Evolutionary conservation across 176 grass and related monocot genomes (phyloP).

Genomic region (Carex littledalei): DNA sequence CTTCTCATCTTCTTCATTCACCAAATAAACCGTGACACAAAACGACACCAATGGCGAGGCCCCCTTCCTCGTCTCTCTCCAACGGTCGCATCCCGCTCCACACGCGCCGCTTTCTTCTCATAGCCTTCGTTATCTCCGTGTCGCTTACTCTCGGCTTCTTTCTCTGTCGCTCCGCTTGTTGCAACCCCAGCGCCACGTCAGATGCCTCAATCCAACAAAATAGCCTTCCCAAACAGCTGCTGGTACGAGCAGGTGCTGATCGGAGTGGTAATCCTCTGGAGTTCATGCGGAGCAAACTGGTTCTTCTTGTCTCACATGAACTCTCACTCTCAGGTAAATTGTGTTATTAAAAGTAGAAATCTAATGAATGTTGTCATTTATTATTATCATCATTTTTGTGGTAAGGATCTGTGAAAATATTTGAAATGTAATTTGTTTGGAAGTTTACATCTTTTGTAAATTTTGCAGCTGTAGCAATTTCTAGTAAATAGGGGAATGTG

Average conservation of each 20-base stretch:
- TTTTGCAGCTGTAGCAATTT: neutral
- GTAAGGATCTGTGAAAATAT: neutral
- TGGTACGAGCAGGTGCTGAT: neutral
- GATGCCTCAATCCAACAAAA: neutral
- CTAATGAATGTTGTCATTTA: neutral
- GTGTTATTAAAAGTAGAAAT: neutral
- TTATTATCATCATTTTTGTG: neutral
- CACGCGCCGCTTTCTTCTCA: neutral
- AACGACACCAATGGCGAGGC: neutral
- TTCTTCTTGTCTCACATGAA: slow-evolving; percentile 87
- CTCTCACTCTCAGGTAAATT: slow-evolving; percentile 89
- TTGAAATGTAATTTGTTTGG: neutral
- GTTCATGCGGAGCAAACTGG: slow-evolving; percentile 74
- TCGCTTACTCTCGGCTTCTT: slow-evolving; percentile 11
- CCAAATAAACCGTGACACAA: no score
- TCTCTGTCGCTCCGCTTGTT: slow-evolving; percentile 4
- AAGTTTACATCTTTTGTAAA: neutral
- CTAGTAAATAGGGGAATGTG: neutral
- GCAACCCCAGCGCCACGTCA: neutral
- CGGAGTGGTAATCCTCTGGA: slow-evolving; percentile 34
- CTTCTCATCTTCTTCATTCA: no score
- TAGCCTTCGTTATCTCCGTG: neutral
- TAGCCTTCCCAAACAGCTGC: neutral
- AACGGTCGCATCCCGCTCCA: neutral
- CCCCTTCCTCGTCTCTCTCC: neutral